Evolutionary conservation across 257 asterid species (phyloP).

Genomic region (Solanum etuberosum): DNA sequence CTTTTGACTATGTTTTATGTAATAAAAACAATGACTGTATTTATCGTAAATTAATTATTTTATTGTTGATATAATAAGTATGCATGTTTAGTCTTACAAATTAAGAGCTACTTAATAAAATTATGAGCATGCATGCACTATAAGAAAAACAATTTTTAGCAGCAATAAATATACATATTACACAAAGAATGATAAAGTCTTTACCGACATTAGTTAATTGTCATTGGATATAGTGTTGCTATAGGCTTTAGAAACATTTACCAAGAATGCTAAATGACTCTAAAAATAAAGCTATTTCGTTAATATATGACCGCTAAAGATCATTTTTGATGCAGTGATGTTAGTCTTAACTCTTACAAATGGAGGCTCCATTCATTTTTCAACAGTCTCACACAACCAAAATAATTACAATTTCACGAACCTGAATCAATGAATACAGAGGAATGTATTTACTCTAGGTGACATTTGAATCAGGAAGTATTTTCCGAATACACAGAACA

Average conservation of each 20-base stretch:
- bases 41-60: not conserved
- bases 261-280: not conserved
- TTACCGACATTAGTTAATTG: not conserved
- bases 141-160: accelerated
- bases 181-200: not conserved
- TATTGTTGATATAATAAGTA: not conserved
- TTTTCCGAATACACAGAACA: not conserved
- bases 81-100: not conserved
- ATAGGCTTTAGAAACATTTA: not conserved
- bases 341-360: not conserved
- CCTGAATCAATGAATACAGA: not conserved
- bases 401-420: not conserved
- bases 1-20: not conserved
- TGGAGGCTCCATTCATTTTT: not conserved
- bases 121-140: not conserved
- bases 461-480: not conserved
- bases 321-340: not conserved
- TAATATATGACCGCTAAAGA: not conserved
- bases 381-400: not conserved
- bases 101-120: too few relatives aligned
- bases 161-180: not conserved
- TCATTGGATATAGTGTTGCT: not conserved
- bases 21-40: too few relatives aligned
- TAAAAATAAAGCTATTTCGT: not conserved
- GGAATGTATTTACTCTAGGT: not conserved